phyloP scores from a whole-genome alignment of 192 early-diverging fungal species.

The Coemansia sp. region DNA sequence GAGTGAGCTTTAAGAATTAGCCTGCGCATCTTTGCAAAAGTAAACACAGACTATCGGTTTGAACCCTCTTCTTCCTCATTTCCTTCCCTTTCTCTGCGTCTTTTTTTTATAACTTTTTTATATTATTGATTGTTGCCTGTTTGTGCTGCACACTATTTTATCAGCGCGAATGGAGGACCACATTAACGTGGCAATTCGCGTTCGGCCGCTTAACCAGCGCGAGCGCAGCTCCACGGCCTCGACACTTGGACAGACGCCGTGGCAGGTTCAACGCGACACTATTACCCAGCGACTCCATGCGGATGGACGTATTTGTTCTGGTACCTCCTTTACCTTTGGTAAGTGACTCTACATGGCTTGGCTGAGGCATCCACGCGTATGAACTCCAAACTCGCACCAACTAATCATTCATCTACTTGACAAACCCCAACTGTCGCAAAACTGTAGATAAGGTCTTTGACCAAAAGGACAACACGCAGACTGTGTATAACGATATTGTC shows the following conservation, averaged over 20 bases:
- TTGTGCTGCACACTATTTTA: neutral
- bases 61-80: neutral
- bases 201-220: constrained; percentile 64
- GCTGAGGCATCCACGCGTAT: neutral
- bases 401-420: neutral
- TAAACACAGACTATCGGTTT: neutral
- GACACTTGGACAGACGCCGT: constrained; percentile 27
- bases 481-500: constrained; percentile 53
- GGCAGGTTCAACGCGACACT: constrained; percentile 47
- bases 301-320: constrained; percentile 30
- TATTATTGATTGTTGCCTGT: neutral
- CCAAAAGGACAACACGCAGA: constrained; percentile 35
- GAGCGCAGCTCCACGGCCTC: constrained; percentile 57
- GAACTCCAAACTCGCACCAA: neutral
- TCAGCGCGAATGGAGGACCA: constrained; percentile 49
- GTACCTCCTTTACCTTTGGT: constrained; percentile 56
- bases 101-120: neutral
- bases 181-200: constrained; percentile 73
- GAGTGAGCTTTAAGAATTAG: neutral
- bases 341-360: neutral
- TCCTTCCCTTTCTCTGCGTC: neutral
- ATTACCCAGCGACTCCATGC: constrained; percentile 38
- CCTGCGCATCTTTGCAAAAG: neutral
- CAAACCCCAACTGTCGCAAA: neutral
- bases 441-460: constrained; percentile 55